These are phyloP conservation scores for Leccinum aurantiacum DNA, from an alignment of 768 basidiomycete species.

Conservation along the genomic window DNA sequence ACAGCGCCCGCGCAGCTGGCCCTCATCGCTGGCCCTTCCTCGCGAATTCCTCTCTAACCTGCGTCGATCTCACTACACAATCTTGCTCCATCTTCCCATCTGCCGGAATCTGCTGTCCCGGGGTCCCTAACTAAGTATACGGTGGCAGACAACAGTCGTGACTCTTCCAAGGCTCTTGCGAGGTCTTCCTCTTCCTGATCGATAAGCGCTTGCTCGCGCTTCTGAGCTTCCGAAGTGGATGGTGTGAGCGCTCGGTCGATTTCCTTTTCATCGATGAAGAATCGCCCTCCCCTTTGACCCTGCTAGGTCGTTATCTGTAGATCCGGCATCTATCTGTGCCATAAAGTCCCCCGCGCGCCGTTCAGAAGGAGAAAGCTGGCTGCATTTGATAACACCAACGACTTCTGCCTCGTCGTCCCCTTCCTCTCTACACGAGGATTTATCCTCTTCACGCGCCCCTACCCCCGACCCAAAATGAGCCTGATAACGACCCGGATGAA, in stretches of 20 bases:
- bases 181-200: conserved; percentile 58
- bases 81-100: conserved; percentile 9
- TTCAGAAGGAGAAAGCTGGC: conserved; percentile 33
- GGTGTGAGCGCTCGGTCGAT: conserved; percentile 49
- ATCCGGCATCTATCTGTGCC: conserved; percentile 20
- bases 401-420: conserved; percentile 26
- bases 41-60: conserved; percentile 36
- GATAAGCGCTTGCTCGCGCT: conserved; percentile 25
- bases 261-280: conserved; percentile 38
- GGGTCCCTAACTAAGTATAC: conserved; percentile 19
- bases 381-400: conserved; percentile 31
- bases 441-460: conserved; percentile 20
- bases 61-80: conserved; percentile 29
- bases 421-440: conserved; percentile 24
- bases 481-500: conserved; percentile 8
- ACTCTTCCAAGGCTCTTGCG: conserved; percentile 43
- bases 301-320: conserved; percentile 8
- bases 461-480: conserved; percentile 21
- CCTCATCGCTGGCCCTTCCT: conserved; percentile 12
- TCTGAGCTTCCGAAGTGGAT: conserved; percentile 40
- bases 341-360: conserved; percentile 17
- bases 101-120: conserved; percentile 4
- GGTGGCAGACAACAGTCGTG: conserved; percentile 30
- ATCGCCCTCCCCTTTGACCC: conserved; percentile 8
- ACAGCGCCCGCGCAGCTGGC: conserved; percentile 8